Evolutionary conservation across 495 filamentous ascomycete species (phyloP).

Genomic region (Neurospora sp.): DNA sequence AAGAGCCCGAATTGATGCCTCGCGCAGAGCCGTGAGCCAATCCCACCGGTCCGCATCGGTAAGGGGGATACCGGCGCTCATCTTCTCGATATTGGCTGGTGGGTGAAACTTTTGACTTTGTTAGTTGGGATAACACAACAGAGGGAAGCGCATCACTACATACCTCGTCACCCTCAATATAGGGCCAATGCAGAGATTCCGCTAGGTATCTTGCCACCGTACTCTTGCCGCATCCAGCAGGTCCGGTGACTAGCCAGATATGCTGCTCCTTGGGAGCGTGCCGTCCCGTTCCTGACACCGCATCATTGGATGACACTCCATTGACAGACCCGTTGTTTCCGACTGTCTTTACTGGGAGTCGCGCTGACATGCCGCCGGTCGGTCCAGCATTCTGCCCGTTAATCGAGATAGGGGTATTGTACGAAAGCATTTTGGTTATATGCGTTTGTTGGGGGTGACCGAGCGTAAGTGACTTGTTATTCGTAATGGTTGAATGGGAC

Average conservation of each 20-base stretch:
- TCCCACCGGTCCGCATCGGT: constrained; percentile 97
- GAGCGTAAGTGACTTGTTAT: background rate
- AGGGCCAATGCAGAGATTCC: constrained; percentile 60
- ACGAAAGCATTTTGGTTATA: constrained; percentile 29
- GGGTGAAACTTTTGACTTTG: constrained; percentile 64
- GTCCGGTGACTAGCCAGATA: constrained; percentile 97
- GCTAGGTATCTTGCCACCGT: constrained; percentile 78
- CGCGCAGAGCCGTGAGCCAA: constrained; percentile 85
- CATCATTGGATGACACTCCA: constrained; percentile 17
- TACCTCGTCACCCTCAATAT: constrained; percentile 95
- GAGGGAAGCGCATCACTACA: constrained; percentile 23
- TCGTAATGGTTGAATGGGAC: background rate
- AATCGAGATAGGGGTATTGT: constrained; percentile 28
- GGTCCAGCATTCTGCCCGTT: constrained; percentile 25
- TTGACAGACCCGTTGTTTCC: constrained; percentile 15
- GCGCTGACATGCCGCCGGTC: constrained; percentile 21
- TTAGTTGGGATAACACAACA: background rate
- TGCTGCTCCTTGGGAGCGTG: constrained; percentile 47
- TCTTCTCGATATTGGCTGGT: constrained; percentile 80
- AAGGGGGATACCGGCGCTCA: constrained; percentile 75
- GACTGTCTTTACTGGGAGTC: constrained; percentile 19
- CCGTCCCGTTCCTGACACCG: constrained; percentile 15
- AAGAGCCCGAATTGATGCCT: constrained; percentile 61
- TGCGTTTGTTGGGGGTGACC: background rate
- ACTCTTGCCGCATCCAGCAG: constrained; percentile 92